Base-by-base conservation (phyloP, 1,139 yeast species). In the Pichia kudriavzevii region DNA sequence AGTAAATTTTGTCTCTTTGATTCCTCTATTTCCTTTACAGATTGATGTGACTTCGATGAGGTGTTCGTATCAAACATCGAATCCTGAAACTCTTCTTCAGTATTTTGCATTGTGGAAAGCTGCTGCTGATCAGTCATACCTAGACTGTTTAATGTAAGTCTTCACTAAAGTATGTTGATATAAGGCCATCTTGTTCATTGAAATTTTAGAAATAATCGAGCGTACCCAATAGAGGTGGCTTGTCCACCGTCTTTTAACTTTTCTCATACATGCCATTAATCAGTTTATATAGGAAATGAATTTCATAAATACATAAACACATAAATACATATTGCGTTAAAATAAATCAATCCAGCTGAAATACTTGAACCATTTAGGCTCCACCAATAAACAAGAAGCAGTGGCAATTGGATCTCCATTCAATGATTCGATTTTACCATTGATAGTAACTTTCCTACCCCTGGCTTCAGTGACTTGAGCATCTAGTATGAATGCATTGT, bases 371-470 rank as follows among this genome's bases (percentile, higher is more conserved):
- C 93, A 81, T 49, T 65, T 75, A 8, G 94, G 94, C 48, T 81
- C 88, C 2, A 81, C 87, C 37, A 81, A 60, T 1, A 80, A 59
- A 55, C 88, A 79, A 21, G 58, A 59, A 0, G 83, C 81, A 13
- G 61, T 58, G 1, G 87, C 91, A 20, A 65, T 50, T 4, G 61
- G 49, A 4, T 61, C 54, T 5, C 35, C 38, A 2, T 30, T 18
- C 2, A 34, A 19, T 5, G 38, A 15, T 11, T 27, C 26, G 9
- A 39, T 26, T 4, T 58, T 52, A 2, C 95, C 96, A 25, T 71
- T 65, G 31, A 85, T 82, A 36, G 77, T 70, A 32, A 80, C 87
- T 58, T 87, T 88, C 28, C 98, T 65, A 1, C 96, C 95, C 43
- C 79, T 78, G 10, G 63, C 57, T 48, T 80, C 78, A 8, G 60